Percentiles rank a stretch among this genome's conserved stretches.
These are phyloP conservation scores for Fonsecaea erecta DNA, from an alignment of 2,329 filamentous ascomycete species.

Conservation along the genomic window DNA sequence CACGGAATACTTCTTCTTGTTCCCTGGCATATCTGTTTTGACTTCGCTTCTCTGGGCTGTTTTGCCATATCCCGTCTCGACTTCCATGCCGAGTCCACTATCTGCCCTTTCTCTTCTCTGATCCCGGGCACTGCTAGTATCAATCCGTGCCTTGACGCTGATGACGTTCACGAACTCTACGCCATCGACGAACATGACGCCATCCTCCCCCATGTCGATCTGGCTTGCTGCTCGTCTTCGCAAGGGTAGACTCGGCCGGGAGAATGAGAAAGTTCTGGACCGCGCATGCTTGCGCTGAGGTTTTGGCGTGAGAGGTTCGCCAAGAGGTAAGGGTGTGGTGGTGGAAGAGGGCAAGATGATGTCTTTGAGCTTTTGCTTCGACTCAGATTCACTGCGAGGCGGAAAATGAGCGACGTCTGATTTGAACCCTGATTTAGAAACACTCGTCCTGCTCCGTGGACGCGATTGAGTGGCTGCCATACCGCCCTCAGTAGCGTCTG, in stretches of 20 bases:
- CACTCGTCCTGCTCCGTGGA: neutral
- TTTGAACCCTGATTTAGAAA: neutral
- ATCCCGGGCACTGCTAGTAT: slow-evolving; percentile 2
- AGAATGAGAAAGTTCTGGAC: slow-evolving; percentile 18
- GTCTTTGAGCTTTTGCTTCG: neutral
- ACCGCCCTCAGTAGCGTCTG: neutral
- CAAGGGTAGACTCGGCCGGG: slow-evolving; percentile 7
- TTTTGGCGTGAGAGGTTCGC: neutral
- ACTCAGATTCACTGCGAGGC: neutral
- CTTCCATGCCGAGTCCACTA: slow-evolving; percentile 14
- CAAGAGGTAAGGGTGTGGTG: neutral
- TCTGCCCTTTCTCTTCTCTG: slow-evolving; percentile 10
- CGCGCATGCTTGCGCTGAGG: slow-evolving; percentile 5
- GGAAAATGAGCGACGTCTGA: neutral
- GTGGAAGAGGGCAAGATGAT: neutral
- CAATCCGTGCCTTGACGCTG: slow-evolving; percentile 26
- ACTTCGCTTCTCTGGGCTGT: neutral
- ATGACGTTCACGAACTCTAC: slow-evolving; percentile 34
- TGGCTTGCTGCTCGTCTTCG: neutral
- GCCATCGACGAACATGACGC: slow-evolving; percentile 28
- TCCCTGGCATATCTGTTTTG: neutral
- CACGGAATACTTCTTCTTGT: neutral
- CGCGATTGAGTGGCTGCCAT: neutral
- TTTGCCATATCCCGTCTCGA: neutral
- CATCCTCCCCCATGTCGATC: slow-evolving; percentile 24